These are phyloP conservation scores for Torulaspora quercuum DNA, from an alignment of 805 yeast species.

Conservation along the genomic window DNA sequence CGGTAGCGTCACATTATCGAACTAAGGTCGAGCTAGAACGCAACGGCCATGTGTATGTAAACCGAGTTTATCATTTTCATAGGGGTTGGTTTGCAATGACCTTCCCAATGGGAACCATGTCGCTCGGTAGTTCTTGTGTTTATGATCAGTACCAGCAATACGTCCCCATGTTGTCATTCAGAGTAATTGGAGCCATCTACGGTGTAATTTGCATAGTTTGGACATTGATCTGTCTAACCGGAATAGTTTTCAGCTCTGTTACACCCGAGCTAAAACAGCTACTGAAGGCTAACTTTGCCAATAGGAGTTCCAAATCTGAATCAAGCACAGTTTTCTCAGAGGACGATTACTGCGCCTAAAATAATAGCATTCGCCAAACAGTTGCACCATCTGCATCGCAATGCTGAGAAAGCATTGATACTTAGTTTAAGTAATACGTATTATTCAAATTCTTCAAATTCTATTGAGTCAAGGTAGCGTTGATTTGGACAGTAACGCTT, in stretches of 20 bases:
- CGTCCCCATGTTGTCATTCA: constrained; percentile 49
- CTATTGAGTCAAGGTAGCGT: no score
- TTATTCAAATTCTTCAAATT: no score
- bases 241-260: constrained; percentile 11
- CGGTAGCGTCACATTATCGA: constrained; percentile 23
- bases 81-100: constrained; percentile 79
- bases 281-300: background rate
- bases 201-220: constrained; percentile 49
- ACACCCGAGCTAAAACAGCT: constrained; percentile 3
- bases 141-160: constrained; percentile 42
- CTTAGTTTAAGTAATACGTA: no score
- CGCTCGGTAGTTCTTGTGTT: constrained; percentile 54
- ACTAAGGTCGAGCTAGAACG: constrained; percentile 25
- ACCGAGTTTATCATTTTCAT: constrained; percentile 41
- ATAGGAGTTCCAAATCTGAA: background rate
- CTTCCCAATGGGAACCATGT: constrained; percentile 86
- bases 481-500: no score
- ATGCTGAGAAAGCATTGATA: no score
- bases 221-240: constrained; percentile 41
- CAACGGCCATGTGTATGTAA: constrained; percentile 2
- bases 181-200: constrained; percentile 60
- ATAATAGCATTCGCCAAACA: no score
- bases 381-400: no score
- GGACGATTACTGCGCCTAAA: background rate
- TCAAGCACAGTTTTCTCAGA: constrained; percentile 3